Base-by-base conservation (phyloP, 2,329 filamentous ascomycete genomes). In the Colletotrichum brevisporum region DNA sequence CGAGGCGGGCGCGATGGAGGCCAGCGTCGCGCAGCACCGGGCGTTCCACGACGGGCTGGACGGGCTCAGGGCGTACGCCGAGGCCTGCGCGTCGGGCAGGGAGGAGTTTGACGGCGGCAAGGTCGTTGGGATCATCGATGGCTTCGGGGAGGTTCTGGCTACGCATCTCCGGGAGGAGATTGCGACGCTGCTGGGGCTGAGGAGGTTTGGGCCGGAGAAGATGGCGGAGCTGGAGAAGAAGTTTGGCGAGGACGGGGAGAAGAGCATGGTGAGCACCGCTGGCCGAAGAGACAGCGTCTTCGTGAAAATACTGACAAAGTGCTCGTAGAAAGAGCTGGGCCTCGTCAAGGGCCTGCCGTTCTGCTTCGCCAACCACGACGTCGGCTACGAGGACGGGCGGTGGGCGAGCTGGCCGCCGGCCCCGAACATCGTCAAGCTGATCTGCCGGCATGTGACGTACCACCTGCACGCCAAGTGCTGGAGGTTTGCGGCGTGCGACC, bases 11-110 rank as follows among this genome's bases (percentile, higher is more conserved):
- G 68, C 83, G 26, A 83, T 84, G 81, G 79, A 81, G 15, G 72
- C 66, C 52, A 84, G 82, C 69, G 74, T 84, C 3, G 77, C 78
- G 18, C 82, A 85, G 60, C 83, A 84, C 68, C 74, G 76, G 9
- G 73, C 74, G 1, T 84, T 85, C 64, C 75, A 79, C 16, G 72
- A 71, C 4, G 77, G 77, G 0, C 31, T 83, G 8, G 74, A 75
- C 1, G 45, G 51, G 0, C 78, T 81, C 21, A 71, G 74, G 9
- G 56, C 63, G 2, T 79, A 79, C 61, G 66, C 77, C 4, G 65
- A 74, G 13, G 71, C 52, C 13, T 72, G 77, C 6, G n/a, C 39
- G 0, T 72, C 61, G 2, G 72, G 69, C 4, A 74, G 72, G 55
- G 73, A 75, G 13, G 60, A 67, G 51, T 81, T 75, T 54, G 73